These are phyloP conservation scores for Umbelopsis vinacea DNA, from an alignment of 192 early-diverging fungal genomes.

Conservation along the genomic window DNA sequence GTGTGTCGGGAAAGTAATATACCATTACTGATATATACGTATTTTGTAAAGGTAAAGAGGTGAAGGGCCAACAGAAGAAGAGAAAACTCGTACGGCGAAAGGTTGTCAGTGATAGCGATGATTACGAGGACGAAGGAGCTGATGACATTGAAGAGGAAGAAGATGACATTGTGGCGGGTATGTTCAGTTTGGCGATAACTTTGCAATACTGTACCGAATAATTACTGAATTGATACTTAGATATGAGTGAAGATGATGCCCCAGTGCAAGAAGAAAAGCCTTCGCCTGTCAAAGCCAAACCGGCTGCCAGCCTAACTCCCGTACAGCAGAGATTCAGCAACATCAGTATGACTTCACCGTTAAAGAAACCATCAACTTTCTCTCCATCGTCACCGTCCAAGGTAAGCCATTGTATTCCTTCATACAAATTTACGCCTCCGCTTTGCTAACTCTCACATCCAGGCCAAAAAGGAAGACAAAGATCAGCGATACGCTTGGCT, in stretches of 20 bases:
- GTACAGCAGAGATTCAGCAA: conserved; percentile 27
- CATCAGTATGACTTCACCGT: not conserved
- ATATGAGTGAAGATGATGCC: conserved; percentile 2
- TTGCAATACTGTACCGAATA: no score
- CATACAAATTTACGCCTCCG: no score
- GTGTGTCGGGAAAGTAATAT: not conserved
- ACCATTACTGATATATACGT: not conserved
- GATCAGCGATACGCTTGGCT: conserved; percentile 88
- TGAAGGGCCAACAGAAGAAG: not conserved
- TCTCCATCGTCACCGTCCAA: not conserved
- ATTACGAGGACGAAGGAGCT: conserved; percentile 30
- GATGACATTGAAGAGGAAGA: conserved; percentile 25
- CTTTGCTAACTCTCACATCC: not conserved
- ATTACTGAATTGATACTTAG: not conserved
- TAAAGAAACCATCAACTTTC: conserved; percentile 1
- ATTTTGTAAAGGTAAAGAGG: not conserved
- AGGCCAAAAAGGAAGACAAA: conserved; percentile 76
- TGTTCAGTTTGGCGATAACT: not conserved
- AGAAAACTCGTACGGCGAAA: conserved; percentile 41
- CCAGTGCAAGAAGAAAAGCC: not conserved
- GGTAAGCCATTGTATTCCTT: not conserved
- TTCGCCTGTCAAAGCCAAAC: conserved; percentile 12
- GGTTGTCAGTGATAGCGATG: conserved; percentile 20
- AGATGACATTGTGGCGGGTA: conserved; percentile 11
- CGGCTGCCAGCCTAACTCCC: conserved; percentile 1